Base-by-base conservation (phyloP, 1,284 basidiomycete species). In the Athelia sp. region DNA sequence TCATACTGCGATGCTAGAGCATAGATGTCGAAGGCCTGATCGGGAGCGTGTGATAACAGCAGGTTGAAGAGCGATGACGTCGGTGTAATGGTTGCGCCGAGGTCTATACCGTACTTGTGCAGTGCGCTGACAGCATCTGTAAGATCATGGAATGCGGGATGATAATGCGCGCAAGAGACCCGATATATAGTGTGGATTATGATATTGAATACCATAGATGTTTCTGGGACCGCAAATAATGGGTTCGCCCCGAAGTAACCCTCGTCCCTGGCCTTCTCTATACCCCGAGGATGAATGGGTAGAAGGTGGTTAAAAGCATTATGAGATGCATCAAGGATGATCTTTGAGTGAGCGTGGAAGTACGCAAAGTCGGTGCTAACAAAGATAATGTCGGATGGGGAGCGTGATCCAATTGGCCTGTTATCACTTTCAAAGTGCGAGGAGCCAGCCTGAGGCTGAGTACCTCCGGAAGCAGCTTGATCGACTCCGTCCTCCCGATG, bases 331-430 rank as follows among this genome's bases (percentile, higher is more conserved):
- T 40, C 26, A 19, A 60, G 52, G 14, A 65, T 53, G 17, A 48
- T 46, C 14, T 51, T 35, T 4, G 51, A 50, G 50, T 66, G 62
- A 15, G 59, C 60, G 44, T 58, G 58, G 54, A 66, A 75, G 58
- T 73, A 74, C 40, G 74, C 72, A 4, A 66, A 63, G 51, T 75
- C 73, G 36, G 8, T 40, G n/a, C n/a, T n/a, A 9, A 40, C 19
- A n/a, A 40, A 17, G 19, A 40, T 6, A n/a, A 40, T n/a, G 19
- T 40, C 36, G 15, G 36, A 40, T 6, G 4, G 4, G 26, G 13
- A 6, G 26, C 26, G 26, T 29, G 26, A 13, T 29, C 26, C 26
- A 6, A 13, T 29, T 13, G 26, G 26, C 26, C 6, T 29, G 26
- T 29, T 13, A 13, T 6, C 26, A 13, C 26, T 6, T 29, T 29